These are phyloP conservation scores for Stemphylium vesicarium DNA, from an alignment of 2,329 filamentous ascomycete species.

Conservation along the genomic window DNA sequence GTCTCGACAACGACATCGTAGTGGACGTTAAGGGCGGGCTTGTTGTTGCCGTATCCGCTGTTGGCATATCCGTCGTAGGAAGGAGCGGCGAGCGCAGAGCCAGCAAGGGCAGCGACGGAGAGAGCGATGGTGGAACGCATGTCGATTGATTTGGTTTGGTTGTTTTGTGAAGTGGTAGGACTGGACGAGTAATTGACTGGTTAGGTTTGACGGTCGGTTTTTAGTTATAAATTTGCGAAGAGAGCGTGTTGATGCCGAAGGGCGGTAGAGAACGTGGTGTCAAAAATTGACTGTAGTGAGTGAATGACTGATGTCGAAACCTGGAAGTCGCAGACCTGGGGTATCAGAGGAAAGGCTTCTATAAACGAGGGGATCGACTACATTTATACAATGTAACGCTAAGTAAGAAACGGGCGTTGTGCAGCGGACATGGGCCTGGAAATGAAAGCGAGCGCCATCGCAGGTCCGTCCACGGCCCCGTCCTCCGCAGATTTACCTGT, in stretches of 20 bases:
- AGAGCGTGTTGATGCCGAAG: conserved; percentile 36
- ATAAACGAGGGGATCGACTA: conserved; percentile 26
- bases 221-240: conserved; percentile 18
- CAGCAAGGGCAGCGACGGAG: conserved; percentile 39
- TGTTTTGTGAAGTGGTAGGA: conserved; percentile 12
- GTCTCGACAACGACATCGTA: conserved; percentile 37
- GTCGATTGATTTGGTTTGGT: conserved; percentile 26
- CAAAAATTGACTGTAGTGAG: conserved; percentile 39
- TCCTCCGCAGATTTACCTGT: conserved; percentile 35
- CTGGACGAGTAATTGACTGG: conserved; percentile 20
- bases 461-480: conserved; percentile 23
- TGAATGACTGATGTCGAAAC: conserved; percentile 39
- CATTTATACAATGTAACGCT: conserved; percentile 33
- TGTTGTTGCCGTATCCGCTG: too few relatives aligned
- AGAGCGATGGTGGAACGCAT: conserved; percentile 38
- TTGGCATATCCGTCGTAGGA: conserved; percentile 2
- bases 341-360: conserved; percentile 17
- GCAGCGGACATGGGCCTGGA: conserved; percentile 24
- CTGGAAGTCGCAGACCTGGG: conserved; percentile 46
- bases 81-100: conserved; percentile 38
- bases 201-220: conserved; percentile 27
- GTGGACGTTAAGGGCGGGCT: conserved; percentile 18
- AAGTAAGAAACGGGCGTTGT: conserved; percentile 18
- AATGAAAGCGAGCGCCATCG: conserved; percentile 36
- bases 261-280: conserved; percentile 41